Base-by-base conservation (phyloP, 352 stramenopile genomes). In the Aphanomyces astaci region DNA sequence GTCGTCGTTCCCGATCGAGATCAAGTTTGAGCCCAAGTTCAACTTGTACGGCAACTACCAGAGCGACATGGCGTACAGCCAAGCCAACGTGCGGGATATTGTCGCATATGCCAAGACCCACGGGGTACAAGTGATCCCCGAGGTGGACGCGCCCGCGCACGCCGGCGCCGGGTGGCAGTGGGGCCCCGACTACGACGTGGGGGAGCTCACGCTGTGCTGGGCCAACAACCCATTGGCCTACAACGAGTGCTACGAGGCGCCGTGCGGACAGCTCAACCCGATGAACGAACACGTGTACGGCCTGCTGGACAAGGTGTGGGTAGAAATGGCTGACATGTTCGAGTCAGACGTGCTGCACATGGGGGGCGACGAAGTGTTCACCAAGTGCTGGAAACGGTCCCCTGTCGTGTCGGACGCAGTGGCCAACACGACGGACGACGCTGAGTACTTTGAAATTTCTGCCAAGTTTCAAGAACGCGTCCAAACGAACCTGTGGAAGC, bases 141-240 rank as follows among this genome's bases (percentile, higher is more conserved):
- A 76, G 60, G 45, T 76, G 31, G 72, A 76, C 53, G 43, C 72
- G 10, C 72, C 72, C 9, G 57, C 62, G 19, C 72, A 76, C 40
- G 48, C 32, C 4, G 65, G 33, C 28, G 51, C 52, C 17, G 59
- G 65, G 56, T 63, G 65, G 43, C 53, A 66, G 27, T 64, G 55
- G 55, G 55, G 55, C 17, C 32, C 24, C 24, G 55, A 64, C 32
- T 52, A 30, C 31, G 65, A 32, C 43, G n/a, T 64, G 11, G 36
- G 31, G 13, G 52, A 70, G 25, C 28, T 71, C 40, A 48, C 25
- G 39, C 39, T 64, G 25, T 64, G 55, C 55, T 64, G 39, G 32
- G 55, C 32, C 39, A 30, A 48, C 39, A 24, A 49, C 11, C 55
- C 55, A 24, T 28, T 13, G 28, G 48, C 22, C 27, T 30, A 22